These are phyloP conservation scores for Clitopilus passeckerianus DNA, from an alignment of 768 basidiomycete species.

Conservation along the genomic window DNA sequence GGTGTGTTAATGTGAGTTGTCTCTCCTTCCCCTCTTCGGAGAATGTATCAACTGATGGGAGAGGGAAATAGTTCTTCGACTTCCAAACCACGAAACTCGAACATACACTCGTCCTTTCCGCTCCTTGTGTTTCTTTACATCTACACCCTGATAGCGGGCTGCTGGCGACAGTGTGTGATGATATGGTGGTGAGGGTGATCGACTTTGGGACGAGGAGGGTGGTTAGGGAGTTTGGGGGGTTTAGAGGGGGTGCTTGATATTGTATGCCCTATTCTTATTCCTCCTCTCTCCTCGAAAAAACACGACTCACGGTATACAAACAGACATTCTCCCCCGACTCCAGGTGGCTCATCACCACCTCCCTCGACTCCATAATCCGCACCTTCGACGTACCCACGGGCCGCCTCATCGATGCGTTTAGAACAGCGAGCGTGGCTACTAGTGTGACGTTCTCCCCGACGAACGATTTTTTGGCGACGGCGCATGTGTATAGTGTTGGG, in stretches of 20 bases:
- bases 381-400: slow-evolving; percentile 97
- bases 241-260: slow-evolving; percentile 87
- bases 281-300: too few relatives aligned
- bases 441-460: slow-evolving; percentile 92
- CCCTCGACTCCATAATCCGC: slow-evolving; percentile 86
- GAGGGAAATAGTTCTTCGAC: slow-evolving; percentile 78
- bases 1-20: slow-evolving; percentile 75
- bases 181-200: slow-evolving; percentile 76
- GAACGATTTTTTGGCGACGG: slow-evolving; percentile 92
- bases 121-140: slow-evolving; percentile 62
- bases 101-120: slow-evolving; percentile 60
- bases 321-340: slow-evolving; percentile 96
- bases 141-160: slow-evolving; percentile 85
- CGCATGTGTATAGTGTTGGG: slow-evolving; percentile 92
- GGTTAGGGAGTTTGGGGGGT: slow-evolving; percentile 86
- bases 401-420: slow-evolving; percentile 87
- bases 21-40: background rate
- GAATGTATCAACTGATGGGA: too few relatives aligned
- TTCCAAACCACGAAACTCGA: slow-evolving; percentile 83
- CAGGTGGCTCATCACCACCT: slow-evolving; percentile 85
- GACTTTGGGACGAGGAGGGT: slow-evolving; percentile 88
- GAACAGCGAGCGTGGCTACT: slow-evolving; percentile 81
- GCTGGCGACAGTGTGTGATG: slow-evolving; percentile 83
- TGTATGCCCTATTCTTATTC: slow-evolving; percentile 42
- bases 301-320: too few relatives aligned